A percentile compares a stretch with the other conserved stretches of the same genome.
Evolutionary conservation across 108 stramenopile genomes (phyloP).

Genomic region (Nitzschia sp.): DNA sequence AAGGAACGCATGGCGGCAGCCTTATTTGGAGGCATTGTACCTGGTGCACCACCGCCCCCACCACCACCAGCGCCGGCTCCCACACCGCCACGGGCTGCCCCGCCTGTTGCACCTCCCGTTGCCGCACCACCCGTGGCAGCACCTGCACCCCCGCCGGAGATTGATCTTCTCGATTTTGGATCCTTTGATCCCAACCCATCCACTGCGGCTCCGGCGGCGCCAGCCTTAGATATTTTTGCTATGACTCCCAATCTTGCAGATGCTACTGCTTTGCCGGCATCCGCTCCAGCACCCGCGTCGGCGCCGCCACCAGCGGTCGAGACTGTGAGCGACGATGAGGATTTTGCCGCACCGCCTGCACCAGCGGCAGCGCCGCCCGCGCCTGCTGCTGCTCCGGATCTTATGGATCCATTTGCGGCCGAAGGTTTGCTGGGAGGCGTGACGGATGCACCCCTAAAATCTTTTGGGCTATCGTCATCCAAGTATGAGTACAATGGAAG

Average conservation of each 20-base stretch:
- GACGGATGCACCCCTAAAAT: conserved; percentile 56
- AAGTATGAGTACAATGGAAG: conserved; percentile 82
- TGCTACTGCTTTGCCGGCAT: conserved; percentile 28
- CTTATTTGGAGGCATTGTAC: conserved; percentile 92
- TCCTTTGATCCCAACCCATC: conserved; percentile 34
- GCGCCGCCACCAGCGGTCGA: conserved; percentile 42
- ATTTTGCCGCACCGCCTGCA: neutral
- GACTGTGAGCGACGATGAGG: conserved; percentile 50
- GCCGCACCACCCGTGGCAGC: conserved; percentile 48
- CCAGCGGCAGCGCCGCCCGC: conserved; percentile 44
- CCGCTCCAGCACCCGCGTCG: conserved; percentile 33
- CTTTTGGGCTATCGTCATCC: conserved; percentile 39
- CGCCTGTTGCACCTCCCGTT: conserved; percentile 53
- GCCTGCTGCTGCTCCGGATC: conserved; percentile 24
- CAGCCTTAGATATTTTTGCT: conserved; percentile 39
- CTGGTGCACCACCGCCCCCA: conserved; percentile 55
- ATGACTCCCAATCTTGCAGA: conserved; percentile 22
- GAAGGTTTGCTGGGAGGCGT: conserved; percentile 65
- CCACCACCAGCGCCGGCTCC: conserved; percentile 40
- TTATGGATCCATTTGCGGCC: conserved; percentile 75
- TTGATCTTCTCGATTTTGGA: conserved; percentile 49
- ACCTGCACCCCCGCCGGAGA: conserved; percentile 41
- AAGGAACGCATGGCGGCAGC: conserved; percentile 95
- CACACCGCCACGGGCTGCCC: conserved; percentile 35
- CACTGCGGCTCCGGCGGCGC: conserved; percentile 39